Evolutionary conservation across 2,329 filamentous ascomycete species (phyloP).

Genomic region (Cytospora mali): DNA sequence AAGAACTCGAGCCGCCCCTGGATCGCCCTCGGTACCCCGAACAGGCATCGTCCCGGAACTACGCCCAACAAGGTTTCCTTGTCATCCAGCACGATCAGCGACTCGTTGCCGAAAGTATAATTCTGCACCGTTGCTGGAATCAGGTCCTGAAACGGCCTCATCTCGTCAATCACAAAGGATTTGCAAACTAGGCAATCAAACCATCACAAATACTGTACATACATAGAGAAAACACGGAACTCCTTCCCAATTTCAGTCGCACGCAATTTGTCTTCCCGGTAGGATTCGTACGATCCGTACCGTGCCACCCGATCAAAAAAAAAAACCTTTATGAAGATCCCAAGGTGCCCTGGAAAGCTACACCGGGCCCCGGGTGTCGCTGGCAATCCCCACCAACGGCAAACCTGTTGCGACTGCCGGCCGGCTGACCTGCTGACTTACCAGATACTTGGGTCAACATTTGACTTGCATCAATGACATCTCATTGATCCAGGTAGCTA

Average conservation of each 20-base stretch:
- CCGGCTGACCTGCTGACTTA: too few relatives aligned
- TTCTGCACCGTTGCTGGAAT: background rate
- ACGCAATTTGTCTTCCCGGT: constrained; percentile 1
- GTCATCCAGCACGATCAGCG: background rate
- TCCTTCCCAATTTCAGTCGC: background rate
- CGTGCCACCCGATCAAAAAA: background rate
- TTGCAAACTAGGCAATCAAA: background rate
- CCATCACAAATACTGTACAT: background rate
- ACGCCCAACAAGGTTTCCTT: background rate
- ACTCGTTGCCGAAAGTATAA: background rate
- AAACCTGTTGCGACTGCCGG: background rate
- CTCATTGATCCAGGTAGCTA: too few relatives aligned
- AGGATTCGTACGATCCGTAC: background rate
- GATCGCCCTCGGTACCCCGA: background rate
- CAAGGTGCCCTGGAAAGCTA: too few relatives aligned
- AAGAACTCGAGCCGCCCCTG: background rate
- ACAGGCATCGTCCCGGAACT: background rate
- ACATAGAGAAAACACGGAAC: background rate
- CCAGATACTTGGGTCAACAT: too few relatives aligned
- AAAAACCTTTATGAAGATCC: constrained; percentile 1
- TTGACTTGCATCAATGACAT: too few relatives aligned
- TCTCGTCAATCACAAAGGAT: background rate
- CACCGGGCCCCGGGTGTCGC: constrained; percentile 1
- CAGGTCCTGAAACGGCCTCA: background rate
- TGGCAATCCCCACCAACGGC: background rate